phyloP scores from a whole-genome alignment of 345 rosid genomes.

The Pseudoturritis turrita region DNA sequence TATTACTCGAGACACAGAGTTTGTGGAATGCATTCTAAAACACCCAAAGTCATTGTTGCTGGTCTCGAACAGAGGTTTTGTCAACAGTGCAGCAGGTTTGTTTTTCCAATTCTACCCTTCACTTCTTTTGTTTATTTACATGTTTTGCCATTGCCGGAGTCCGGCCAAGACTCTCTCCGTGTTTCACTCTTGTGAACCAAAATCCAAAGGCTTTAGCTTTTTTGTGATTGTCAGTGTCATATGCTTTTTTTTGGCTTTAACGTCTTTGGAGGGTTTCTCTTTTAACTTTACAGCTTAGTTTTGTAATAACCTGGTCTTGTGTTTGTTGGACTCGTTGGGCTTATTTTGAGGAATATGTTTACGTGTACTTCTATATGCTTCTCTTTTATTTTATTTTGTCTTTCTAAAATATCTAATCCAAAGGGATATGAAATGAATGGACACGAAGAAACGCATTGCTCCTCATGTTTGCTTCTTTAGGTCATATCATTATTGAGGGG shows the following conservation, averaged over 20 bases:
- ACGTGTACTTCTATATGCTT: conserved; percentile 27
- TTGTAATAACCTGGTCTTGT: conserved; percentile 29
- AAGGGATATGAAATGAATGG: conserved; percentile 36
- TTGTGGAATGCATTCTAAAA: conserved; percentile 81
- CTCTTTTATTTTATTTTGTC: neutral
- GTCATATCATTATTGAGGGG: conserved; percentile 30
- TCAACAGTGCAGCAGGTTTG: conserved; percentile 97
- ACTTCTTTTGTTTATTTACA: conserved; percentile 6
- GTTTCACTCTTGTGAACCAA: conserved; percentile 12
- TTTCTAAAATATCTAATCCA: conserved; percentile 6
- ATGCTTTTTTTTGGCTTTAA: conserved; percentile 31
- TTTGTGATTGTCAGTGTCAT: conserved; percentile 30
- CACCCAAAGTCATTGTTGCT: conserved; percentile 67
- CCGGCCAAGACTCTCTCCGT: conserved; percentile 7
- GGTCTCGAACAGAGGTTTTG: conserved; percentile 93
- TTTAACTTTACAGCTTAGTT: conserved; percentile 25
- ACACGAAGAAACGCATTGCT: conserved; percentile 10
- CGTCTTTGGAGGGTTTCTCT: conserved; percentile 22
- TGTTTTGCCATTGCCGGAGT: conserved; percentile 18
- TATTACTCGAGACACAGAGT: conserved; percentile 94
- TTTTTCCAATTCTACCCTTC: conserved; percentile 8
- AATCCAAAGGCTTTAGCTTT: conserved; percentile 21
- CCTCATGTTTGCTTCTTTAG: conserved; percentile 22
- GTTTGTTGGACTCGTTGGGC: conserved; percentile 32
- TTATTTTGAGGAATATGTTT: conserved; percentile 23